phyloP scores from a whole-genome alignment of 441 rosid genomes.

The Pelargonium fulgidum region DNA sequence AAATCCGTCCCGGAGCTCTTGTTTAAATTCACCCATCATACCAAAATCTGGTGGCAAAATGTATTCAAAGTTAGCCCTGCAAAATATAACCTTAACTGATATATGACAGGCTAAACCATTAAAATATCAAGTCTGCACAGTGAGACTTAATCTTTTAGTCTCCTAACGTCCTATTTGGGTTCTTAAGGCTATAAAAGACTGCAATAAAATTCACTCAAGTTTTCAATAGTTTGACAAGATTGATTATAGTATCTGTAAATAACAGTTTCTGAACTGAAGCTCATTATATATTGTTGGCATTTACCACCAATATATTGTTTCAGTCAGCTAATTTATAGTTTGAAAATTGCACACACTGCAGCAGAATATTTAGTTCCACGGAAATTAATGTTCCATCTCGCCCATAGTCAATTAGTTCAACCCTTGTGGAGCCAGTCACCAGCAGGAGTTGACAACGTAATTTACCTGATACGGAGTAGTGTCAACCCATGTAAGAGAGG shows the following conservation, averaged over 20 bases:
- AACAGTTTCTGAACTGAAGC: not conserved
- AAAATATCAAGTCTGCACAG: not conserved
- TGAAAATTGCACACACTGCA: not conserved
- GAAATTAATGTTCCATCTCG: not conserved
- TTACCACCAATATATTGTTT: not conserved
- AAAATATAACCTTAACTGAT: conserved; percentile 12
- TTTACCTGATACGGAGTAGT: not conserved
- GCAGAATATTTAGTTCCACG: not conserved
- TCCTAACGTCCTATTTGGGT: not conserved
- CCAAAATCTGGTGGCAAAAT: conserved; percentile 76
- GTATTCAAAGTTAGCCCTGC: conserved; percentile 26
- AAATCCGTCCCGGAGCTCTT: conserved; percentile 85
- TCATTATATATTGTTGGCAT: not conserved
- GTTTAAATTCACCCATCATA: conserved; percentile 96
- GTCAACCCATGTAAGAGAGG: not conserved
- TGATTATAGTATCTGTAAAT: not conserved
- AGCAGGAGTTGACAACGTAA: not conserved
- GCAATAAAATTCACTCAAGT: not conserved
- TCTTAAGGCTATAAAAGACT: not conserved
- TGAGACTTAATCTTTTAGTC: no score
- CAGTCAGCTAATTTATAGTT: not conserved
- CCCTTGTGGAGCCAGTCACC: not conserved
- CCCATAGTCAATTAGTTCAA: not conserved
- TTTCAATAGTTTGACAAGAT: not conserved
- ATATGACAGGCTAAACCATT: conserved; percentile 13